Evolutionary conservation across 2,329 filamentous ascomycete species (phyloP).

Genomic region (Cytospora chrysosperma): DNA sequence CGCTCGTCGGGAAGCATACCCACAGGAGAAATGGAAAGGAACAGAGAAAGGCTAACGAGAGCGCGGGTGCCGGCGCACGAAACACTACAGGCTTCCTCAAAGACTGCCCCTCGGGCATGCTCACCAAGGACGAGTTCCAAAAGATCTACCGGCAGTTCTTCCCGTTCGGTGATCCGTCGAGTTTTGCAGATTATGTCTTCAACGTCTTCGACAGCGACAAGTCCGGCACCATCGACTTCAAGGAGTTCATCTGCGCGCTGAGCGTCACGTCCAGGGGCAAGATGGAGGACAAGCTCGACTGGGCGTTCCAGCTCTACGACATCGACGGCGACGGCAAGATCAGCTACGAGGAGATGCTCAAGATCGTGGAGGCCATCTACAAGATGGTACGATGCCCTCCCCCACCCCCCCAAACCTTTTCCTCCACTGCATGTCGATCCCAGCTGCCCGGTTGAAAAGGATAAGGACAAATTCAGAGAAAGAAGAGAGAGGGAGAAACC

Average conservation of each 20-base stretch:
- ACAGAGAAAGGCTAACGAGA: neutral
- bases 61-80: conserved; percentile 11
- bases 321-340: conserved; percentile 99
- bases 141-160: conserved; percentile 99
- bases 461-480: no score
- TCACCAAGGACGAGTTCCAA: conserved; percentile 98
- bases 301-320: conserved; percentile 99
- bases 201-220: conserved; percentile 98
- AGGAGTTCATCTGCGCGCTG: conserved; percentile 97
- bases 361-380: conserved; percentile 98
- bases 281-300: conserved; percentile 99
- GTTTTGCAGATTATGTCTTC: conserved; percentile 98
- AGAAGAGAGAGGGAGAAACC: no score
- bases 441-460: neutral
- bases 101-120: conserved; percentile 94
- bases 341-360: conserved; percentile 97
- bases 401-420: neutral
- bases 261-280: conserved; percentile 96
- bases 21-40: neutral
- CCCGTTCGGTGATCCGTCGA: conserved; percentile 94
- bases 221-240: conserved; percentile 97
- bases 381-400: conserved; percentile 75
- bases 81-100: conserved; percentile 78
- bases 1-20: no score
- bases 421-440: neutral